Evolutionary conservation across 176 grass and related monocot genomes (phyloP), one percentile per base, ranked within the genome.

Genomic region (Zoysia pacifica): DNA sequence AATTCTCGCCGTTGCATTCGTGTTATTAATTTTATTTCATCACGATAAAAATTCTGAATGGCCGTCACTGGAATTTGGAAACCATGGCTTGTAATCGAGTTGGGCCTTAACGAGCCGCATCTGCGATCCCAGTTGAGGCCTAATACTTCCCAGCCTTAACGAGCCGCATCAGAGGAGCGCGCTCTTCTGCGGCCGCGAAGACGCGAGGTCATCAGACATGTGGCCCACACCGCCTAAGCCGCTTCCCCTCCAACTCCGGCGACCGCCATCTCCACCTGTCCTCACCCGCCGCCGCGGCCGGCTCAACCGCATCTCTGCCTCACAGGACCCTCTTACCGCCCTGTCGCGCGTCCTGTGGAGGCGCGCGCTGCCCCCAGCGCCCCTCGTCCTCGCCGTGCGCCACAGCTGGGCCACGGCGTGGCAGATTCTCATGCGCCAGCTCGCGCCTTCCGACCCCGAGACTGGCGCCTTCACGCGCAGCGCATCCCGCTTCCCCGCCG

Each of bases 391-490:
- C 73, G 86, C 69, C 77, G 89, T 87, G 63, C 92, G 83, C 69
- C 74, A 71, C 50, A 65, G 80, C n/a, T 91, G 89, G 89, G 48
- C 72, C 67, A 2, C 92, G 5, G 73, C 82, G 15, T 98, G 95
- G 95, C 72, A 55, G 2, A 70, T 98, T 78, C 93, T 98, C 72
- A 98, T 98, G 92, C 95, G 88, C 58, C 90, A 98, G 88, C 86
- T 98, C 60, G 90, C 92, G 37, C 90, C 92, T 4, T 89, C 90
- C 4, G 85, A 89, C 72, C 76, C 90, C 0, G 14, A 79, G 15
- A 74, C 89, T 12, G 90, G 92, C 40, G 86, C 86, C 83, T 98
- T 94, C 86, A 84, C 86, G 56, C 92, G 92, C 10, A 74, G 84
- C 20, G 61, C 77, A 10, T 70, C 86, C 62, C 56, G 77, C 74